Percentiles rank a stretch among this genome's conserved stretches.
phyloP scores from a whole-genome alignment of 495 filamentous ascomycete genomes.

The Elasticomyces elasticus region DNA sequence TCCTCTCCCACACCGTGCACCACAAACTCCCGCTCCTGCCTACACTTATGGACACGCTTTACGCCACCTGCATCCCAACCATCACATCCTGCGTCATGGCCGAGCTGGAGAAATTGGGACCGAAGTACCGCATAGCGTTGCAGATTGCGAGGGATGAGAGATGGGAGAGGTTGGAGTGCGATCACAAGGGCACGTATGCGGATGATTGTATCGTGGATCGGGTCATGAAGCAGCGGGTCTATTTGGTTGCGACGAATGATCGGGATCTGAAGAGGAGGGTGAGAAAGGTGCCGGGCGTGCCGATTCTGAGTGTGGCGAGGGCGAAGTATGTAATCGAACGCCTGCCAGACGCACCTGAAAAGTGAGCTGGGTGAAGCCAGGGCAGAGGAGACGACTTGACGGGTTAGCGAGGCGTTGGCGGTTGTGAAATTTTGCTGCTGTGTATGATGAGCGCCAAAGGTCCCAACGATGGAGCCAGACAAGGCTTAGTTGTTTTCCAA shows the following conservation, averaged over 20 bases:
- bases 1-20: conserved; percentile 82
- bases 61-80: conserved; percentile 56
- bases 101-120: conserved; percentile 86
- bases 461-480: background rate
- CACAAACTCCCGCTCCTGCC: conserved; percentile 80
- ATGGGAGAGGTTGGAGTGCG: conserved; percentile 73
- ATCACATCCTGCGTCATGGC: conserved; percentile 65
- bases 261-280: conserved; percentile 68
- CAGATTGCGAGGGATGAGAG: conserved; percentile 87
- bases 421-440: too few species aligned
- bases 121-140: conserved; percentile 79
- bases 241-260: conserved; percentile 89
- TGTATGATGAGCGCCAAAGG: background rate
- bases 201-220: conserved; percentile 92
- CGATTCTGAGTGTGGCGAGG: conserved; percentile 60
- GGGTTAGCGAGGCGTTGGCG: conserved; percentile 1
- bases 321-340: conserved; percentile 91
- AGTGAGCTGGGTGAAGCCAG: conserved; percentile 1
- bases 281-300: conserved; percentile 65
- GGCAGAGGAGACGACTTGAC: background rate
- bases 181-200: conserved; percentile 86
- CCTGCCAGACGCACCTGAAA: conserved; percentile 14
- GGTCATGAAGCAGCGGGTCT: conserved; percentile 67
- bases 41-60: conserved; percentile 75
- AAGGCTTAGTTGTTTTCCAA: too few species aligned